Evolutionary conservation across 2,329 filamentous ascomycete species (phyloP).

Genomic region (Trichoderma sp.): DNA sequence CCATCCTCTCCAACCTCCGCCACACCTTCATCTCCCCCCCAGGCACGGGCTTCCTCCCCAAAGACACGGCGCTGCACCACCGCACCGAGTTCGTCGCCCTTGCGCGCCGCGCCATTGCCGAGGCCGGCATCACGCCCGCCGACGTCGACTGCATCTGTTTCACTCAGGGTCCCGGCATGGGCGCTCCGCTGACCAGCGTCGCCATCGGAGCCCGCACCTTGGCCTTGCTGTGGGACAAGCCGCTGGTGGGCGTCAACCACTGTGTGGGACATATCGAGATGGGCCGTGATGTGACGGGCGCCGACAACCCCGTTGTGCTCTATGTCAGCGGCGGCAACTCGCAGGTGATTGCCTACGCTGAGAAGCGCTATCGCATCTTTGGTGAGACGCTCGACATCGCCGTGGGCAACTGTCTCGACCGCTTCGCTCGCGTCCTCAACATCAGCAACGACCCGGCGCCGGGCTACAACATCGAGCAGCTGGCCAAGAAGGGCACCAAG

Average conservation of each 20-base stretch:
- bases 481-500: slow-evolving; percentile 70
- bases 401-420: slow-evolving; percentile 94
- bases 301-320: slow-evolving; percentile 86
- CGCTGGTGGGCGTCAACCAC: slow-evolving; percentile 94
- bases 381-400: slow-evolving; percentile 97
- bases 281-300: slow-evolving; percentile 89
- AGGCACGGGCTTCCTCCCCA: slow-evolving; percentile 91
- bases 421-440: slow-evolving; percentile 85
- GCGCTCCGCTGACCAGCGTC: slow-evolving; percentile 82
- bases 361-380: slow-evolving; percentile 94
- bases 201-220: slow-evolving; percentile 83
- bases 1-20: slow-evolving; percentile 87
- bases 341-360: slow-evolving; percentile 95
- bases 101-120: slow-evolving; percentile 74
- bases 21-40: slow-evolving; percentile 92
- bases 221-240: slow-evolving; percentile 78
- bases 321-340: slow-evolving; percentile 97
- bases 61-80: slow-evolving; percentile 93
- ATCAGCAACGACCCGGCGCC: slow-evolving; percentile 96
- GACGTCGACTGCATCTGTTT: slow-evolving; percentile 93
- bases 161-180: slow-evolving; percentile 95
- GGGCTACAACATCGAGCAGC: slow-evolving; percentile 96
- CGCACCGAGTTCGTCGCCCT: slow-evolving; percentile 77
- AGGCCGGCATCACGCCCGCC: slow-evolving; percentile 58
- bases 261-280: slow-evolving; percentile 99